These are phyloP conservation scores for Boletellus deceptivus DNA, from an alignment of 1,284 basidiomycete species.

Conservation along the genomic window DNA sequence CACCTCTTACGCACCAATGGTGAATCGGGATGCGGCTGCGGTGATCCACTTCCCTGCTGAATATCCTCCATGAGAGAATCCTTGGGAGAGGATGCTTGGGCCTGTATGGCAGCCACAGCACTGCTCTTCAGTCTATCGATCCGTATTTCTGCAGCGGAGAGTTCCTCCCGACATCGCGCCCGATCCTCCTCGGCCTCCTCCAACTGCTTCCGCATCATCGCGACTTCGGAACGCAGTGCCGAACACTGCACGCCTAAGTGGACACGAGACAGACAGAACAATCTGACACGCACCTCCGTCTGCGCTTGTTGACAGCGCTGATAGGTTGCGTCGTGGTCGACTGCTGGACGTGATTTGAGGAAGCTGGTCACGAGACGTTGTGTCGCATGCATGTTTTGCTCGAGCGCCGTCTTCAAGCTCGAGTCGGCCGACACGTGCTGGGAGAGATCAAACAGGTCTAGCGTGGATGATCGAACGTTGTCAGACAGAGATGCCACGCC, in stretches of 20 bases:
- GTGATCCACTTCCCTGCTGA: conserved; percentile 15
- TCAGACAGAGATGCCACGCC: too few relatives aligned
- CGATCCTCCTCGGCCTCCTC: conserved; percentile 54
- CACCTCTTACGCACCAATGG: conserved; percentile 62
- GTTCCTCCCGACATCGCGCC: conserved; percentile 54
- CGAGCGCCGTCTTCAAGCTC: conserved; percentile 48
- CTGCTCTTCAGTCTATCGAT: conserved; percentile 70
- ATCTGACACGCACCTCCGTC: conserved; percentile 49
- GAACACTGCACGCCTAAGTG: conserved; percentile 44
- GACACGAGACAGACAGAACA: conserved; percentile 3
- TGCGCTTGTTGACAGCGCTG: conserved; percentile 52
- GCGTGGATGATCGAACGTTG: too few relatives aligned
- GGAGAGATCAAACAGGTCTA: conserved; percentile 52
- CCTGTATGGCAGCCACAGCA: conserved; percentile 48
- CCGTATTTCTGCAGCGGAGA: conserved; percentile 66
- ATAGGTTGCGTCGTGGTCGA: conserved; percentile 34
- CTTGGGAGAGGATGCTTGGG: conserved; percentile 31
- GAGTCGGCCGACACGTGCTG: conserved; percentile 50
- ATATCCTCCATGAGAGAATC: conserved; percentile 42
- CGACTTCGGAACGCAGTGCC: conserved; percentile 59
- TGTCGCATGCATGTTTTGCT: conserved; percentile 58
- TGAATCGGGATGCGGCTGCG: conserved; percentile 33
- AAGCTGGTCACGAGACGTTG: conserved; percentile 59
- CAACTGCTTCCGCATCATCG: conserved; percentile 56
- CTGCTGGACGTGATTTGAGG: conserved; percentile 42